Base-by-base conservation (phyloP, 768 basidiomycete species). In the Amanita phalloides region DNA sequence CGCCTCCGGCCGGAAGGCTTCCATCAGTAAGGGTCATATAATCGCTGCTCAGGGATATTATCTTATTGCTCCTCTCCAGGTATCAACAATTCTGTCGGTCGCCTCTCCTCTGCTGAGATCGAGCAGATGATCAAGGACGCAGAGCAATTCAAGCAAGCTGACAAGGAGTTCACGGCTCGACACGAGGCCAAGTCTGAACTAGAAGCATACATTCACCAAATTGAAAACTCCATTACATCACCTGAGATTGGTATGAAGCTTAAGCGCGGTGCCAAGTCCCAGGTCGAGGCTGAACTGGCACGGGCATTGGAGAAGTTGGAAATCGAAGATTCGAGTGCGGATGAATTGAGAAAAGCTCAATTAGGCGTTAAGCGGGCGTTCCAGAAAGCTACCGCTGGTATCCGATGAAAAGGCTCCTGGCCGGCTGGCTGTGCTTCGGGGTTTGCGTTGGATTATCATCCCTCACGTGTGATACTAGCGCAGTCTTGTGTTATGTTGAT, bases 81-180 rank as follows among this genome's bases (percentile, higher is more conserved):
- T 71, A 95, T 97, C 70, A 93, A 92, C 71, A 99, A 97, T 82
- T 98, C 94, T 53, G 96, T 98, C 64, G 96, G 96, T 59, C 94
- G 96, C 73, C 82, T 99, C 60, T 96, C 95, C 45, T 81, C 86
- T 49, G 90, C 86, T 60, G 96, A 99, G 79, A 99, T 99, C 57
- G 94, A 97, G 64, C 94, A 98, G 73, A 98, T 98, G 96, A 96
- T 98, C 78, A 93, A 94, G 78, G 95, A 98, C 65, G 91, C 96
- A 49, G 95, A 98, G 70, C 90, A 93, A 69, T 96, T 81, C 82
- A 94, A 93, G 78, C 81, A 83, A 66, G 90, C 87, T 25, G 89
- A 92, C 79, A 96, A 93, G 76, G 96, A 98, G 68, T 98, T 95
- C 81, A 90, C 91, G 56, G 86, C 94, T 51, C 89, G 89, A 58